Percentiles rank a stretch among this genome's conserved stretches.
Conservation (phyloP, 2,329 filamentous ascomycete genomes). For the Talaromyces sp. region DNA sequence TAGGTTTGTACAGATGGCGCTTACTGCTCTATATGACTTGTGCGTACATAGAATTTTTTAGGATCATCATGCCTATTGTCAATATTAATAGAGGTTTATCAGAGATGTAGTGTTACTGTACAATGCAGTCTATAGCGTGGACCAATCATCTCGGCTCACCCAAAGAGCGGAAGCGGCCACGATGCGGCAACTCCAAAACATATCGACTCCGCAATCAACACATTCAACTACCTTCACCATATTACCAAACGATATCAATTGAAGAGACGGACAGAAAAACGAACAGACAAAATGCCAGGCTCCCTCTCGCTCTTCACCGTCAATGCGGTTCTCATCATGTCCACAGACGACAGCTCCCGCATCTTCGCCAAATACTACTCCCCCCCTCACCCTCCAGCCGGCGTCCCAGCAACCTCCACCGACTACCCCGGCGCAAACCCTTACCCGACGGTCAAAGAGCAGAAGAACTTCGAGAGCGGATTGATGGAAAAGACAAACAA, state of each 20-base stretch:
- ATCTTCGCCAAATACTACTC: constrained; percentile 94
- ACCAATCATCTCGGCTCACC: background rate
- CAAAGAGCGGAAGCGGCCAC: constrained; percentile 14
- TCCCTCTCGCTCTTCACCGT: constrained; percentile 73
- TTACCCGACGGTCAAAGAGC: constrained; percentile 84
- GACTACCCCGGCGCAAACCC: constrained; percentile 66
- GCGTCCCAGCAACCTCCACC: constrained; percentile 52
- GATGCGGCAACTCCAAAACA: constrained; percentile 16
- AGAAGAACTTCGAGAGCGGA: constrained; percentile 96
- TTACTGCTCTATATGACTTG: background rate
- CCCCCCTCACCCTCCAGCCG: constrained; percentile 64
- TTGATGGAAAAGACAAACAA: constrained; percentile 94
- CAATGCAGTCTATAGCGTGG: background rate
- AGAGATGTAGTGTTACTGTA: background rate
- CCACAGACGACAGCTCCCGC: constrained; percentile 81
- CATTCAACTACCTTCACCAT: background rate
- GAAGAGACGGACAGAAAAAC: background rate
- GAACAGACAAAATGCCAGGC: constrained; percentile 59
- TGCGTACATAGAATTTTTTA: background rate
- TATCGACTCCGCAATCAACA: constrained; percentile 8
- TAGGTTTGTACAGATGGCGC: background rate
- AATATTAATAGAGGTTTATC: background rate
- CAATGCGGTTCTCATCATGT: constrained; percentile 73
- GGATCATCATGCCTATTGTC: background rate
- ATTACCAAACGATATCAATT: background rate